phyloP scores from a whole-genome alignment of 768 basidiomycete genomes.

The Dacryopinax spathularia region DNA sequence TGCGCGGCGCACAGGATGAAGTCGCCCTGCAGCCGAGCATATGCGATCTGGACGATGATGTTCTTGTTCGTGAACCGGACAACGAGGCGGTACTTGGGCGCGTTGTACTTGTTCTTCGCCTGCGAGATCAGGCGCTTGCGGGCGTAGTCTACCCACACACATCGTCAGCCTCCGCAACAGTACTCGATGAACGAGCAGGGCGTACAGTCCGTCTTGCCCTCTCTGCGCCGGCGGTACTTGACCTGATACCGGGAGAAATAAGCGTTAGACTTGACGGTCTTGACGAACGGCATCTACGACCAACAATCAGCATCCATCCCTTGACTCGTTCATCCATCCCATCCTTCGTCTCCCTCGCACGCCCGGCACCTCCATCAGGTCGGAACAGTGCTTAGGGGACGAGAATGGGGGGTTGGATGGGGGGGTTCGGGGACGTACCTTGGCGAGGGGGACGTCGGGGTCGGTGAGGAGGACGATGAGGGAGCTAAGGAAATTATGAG shows the following conservation, averaged over 20 bases:
- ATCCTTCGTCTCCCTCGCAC: not conserved
- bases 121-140: slow-evolving; percentile 93
- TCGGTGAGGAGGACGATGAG: not conserved
- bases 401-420: not conserved
- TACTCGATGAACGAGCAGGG: slow-evolving; percentile 8
- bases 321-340: not conserved
- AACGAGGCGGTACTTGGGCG: slow-evolving; percentile 95
- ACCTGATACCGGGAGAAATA: slow-evolving; percentile 99
- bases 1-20: slow-evolving; percentile 78
- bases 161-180: slow-evolving; percentile 7
- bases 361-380: not conserved
- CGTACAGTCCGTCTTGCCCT: slow-evolving; percentile 97
- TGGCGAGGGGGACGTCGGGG: slow-evolving; percentile 1
- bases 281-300: slow-evolving; percentile 72
- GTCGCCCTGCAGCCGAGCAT: slow-evolving; percentile 95
- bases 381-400: not conserved
- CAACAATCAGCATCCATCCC: not conserved
- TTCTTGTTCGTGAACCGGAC: slow-evolving; percentile 98
- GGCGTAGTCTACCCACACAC: slow-evolving; percentile 60
- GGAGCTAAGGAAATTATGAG: not conserved
- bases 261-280: slow-evolving; percentile 87
- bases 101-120: slow-evolving; percentile 99
- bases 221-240: slow-evolving; percentile 92
- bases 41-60: slow-evolving; percentile 88
- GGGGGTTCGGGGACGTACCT: not conserved